A percentile compares a stretch with the other conserved stretches of the same genome.
phyloP scores from a whole-genome alignment of 2,329 filamentous ascomycete species.

The Fusarium foetens region DNA sequence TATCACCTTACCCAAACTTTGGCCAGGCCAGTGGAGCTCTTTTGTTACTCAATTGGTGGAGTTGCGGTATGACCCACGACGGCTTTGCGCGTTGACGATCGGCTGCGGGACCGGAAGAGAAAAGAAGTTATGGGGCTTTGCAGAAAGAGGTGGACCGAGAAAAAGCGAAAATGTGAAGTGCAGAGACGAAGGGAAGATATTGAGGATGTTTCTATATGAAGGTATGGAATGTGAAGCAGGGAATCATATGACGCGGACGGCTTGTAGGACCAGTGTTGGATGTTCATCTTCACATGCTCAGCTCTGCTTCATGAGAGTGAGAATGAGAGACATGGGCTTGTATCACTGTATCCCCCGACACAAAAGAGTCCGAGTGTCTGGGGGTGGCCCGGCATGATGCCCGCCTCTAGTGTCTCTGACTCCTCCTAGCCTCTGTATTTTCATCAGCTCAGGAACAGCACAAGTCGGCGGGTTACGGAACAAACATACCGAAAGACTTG shows the following conservation, averaged over 20 bases:
- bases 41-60: slow-evolving; percentile 1
- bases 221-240: slow-evolving; percentile 1
- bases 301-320: not conserved
- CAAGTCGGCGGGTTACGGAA: slow-evolving; percentile 33
- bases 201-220: not conserved
- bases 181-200: not conserved
- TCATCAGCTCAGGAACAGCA: slow-evolving; percentile 2
- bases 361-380: slow-evolving; percentile 12
- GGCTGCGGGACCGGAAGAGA: slow-evolving; percentile 13
- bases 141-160: not conserved
- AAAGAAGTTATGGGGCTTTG: slow-evolving; percentile 15
- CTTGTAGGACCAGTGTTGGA: slow-evolving; percentile 15
- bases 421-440: not conserved
- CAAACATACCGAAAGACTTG: not conserved
- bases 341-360: slow-evolving; percentile 3
- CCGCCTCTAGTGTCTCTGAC: not conserved
- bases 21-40: slow-evolving; percentile 7
- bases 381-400: slow-evolving; percentile 9
- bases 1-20: slow-evolving; percentile 27
- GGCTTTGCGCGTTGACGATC: slow-evolving; percentile 19
- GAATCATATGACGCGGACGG: slow-evolving; percentile 33
- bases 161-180: slow-evolving; percentile 16
- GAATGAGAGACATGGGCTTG: slow-evolving; percentile 14
- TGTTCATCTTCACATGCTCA: slow-evolving; percentile 29
- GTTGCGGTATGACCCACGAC: not conserved